Evolutionary conservation across 441 rosid genomes (phyloP), one percentile per base, ranked within the genome.

Genomic region (Erodium texanum): DNA sequence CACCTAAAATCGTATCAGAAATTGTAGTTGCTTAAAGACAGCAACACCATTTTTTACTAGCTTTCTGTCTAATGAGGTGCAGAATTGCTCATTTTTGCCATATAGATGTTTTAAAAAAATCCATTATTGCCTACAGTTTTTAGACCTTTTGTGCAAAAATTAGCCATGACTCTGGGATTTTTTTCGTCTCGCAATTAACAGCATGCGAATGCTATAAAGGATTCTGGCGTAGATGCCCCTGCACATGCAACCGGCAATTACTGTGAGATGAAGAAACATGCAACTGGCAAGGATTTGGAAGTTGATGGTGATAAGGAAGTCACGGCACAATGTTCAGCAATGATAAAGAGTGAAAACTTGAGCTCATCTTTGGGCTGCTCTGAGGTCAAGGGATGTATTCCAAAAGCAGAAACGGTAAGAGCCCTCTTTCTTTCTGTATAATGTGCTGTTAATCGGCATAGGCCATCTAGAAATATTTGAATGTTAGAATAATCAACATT

Each of bases 111-210:
- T 10, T 6, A 38, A 38, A 3, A 5, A 34, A 34, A 34, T 34
- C 7, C 38, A 34, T 34, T 34, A 5, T 3, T 3, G 7, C 38
- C 4, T 34, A 34, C 7, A 8, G 38, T 34, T 34, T 34, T 2
- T 3, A 34, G 7, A 0, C 7, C 6, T 36, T 5, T 36, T 1
- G 1, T 6, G 8, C 43, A 4, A 5, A 36, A 36, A 1, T 36
- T 36, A 36, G 43, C 43, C 4, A 38, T 7, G 45, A 38, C 45
- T 38, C 4, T 27, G 45, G 64, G 66, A 48, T 19, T 38, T 69
- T 32, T 68, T 68, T 73, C 36, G 45, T 59, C 58, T 62, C 68
- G 63, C 63, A 61, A 66, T 66, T 68, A 69, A 66, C 79, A 75
- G 81, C 65, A 50, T 64, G 62, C 36, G 64, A 71, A 66, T 68